Conservation (phyloP, 2,329 filamentous ascomycete species). For the Ceratocystis lukuohia region DNA sequence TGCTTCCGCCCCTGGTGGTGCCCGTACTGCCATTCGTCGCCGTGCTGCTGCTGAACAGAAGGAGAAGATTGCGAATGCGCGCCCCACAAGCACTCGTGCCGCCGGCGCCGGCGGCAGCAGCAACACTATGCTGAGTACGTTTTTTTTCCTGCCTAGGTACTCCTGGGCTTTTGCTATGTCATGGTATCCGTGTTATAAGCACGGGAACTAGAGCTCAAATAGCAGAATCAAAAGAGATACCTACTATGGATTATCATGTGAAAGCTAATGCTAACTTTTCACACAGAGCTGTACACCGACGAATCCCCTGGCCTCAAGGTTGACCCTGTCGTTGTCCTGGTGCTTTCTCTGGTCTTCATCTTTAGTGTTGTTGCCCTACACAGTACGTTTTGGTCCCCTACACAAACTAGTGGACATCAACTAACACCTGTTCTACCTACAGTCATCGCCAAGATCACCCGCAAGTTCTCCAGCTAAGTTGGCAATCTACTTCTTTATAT, state of each 20-base stretch:
- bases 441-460: conserved; percentile 94
- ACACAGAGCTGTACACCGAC: conserved; percentile 80
- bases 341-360: conserved; percentile 94
- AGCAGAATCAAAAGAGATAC: not conserved
- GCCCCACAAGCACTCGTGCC: conserved; percentile 81
- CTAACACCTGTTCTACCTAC: conserved; percentile 20
- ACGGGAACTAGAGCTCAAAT: not conserved
- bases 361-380: conserved; percentile 96
- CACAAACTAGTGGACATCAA: not conserved
- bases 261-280: conserved; percentile 1
- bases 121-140: conserved; percentile 94
- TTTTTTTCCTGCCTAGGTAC: not conserved
- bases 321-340: conserved; percentile 92
- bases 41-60: conserved; percentile 94
- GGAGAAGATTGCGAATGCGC: conserved; percentile 87
- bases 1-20: conserved; percentile 69
- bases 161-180: not conserved
- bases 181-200: not conserved
- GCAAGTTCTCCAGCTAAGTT: conserved; percentile 60
- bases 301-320: conserved; percentile 96
- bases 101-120: conserved; percentile 91
- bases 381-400: conserved; percentile 47
- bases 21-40: conserved; percentile 87
- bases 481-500: not conserved
- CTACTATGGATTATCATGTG: not conserved